Conservation (phyloP, 148 eudicot species). For the Rhododendron ferrugineum region DNA sequence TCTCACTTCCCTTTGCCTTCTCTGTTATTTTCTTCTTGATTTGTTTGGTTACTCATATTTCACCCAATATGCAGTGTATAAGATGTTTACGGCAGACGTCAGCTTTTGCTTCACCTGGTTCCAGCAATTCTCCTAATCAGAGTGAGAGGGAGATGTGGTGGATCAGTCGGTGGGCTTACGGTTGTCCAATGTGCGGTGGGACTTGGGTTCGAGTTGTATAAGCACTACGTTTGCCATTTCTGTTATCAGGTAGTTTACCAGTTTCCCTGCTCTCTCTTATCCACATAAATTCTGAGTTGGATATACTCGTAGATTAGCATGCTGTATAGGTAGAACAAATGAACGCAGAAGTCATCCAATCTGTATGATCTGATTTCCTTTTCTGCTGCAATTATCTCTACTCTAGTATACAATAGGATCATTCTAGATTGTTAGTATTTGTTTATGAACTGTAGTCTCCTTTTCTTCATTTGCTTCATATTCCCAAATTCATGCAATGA, state of each 20-base stretch:
- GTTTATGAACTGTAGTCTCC: not conserved
- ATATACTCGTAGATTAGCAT: not conserved
- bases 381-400: not conserved
- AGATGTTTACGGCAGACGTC: slow-evolving; percentile 95
- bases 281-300: not conserved
- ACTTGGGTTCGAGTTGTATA: slow-evolving; percentile 96
- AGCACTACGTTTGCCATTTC: not conserved
- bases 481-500: not conserved
- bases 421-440: not conserved
- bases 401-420: not conserved
- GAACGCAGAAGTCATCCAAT: not conserved
- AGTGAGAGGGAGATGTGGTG: slow-evolving; percentile 80
- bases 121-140: slow-evolving; percentile 40
- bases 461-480: not conserved
- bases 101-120: slow-evolving; percentile 66
- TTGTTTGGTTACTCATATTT: not conserved
- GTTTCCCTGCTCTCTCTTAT: not conserved
- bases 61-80: slow-evolving; percentile 62
- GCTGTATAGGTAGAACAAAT: not conserved
- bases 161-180: slow-evolving; percentile 94
- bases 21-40: not conserved
- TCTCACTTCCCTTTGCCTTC: not conserved
- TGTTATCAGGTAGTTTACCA: slow-evolving; percentile 2
- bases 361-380: not conserved
- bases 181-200: slow-evolving; percentile 99